A percentile compares a stretch with the other conserved stretches of the same genome.
Conservation (phyloP, 2,329 filamentous ascomycete genomes). For the Phialophora tarda region DNA sequence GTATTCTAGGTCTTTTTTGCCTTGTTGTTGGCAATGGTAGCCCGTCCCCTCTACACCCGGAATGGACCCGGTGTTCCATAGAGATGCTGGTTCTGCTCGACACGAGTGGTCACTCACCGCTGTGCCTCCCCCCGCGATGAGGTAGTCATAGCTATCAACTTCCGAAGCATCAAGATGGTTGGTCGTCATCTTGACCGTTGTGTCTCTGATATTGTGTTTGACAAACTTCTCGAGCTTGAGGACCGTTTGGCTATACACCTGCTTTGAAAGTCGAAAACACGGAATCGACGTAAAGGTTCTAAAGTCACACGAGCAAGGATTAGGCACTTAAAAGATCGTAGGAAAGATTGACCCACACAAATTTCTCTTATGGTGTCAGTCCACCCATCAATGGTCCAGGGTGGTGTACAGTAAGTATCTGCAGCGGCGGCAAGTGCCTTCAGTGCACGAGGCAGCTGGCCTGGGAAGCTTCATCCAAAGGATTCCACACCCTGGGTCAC, state of each 20-base stretch:
- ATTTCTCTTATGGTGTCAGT: constrained; percentile 13
- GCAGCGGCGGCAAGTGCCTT: neutral
- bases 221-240: neutral
- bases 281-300: neutral
- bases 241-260: neutral
- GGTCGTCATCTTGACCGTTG: constrained; percentile 65
- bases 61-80: neutral
- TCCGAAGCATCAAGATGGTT: constrained; percentile 68
- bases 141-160: constrained; percentile 76
- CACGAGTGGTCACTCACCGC: constrained; percentile 50
- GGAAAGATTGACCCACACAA: constrained; percentile 9
- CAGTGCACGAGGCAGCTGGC: neutral
- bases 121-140: constrained; percentile 84
- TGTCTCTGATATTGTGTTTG: neutral
- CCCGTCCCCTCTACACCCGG: neutral
- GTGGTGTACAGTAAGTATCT: neutral
- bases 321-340: constrained; percentile 1
- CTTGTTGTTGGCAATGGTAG: neutral
- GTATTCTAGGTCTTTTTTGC: constrained; percentile 10
- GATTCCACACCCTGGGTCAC: neutral
- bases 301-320: constrained; percentile 3
- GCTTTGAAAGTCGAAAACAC: neutral
- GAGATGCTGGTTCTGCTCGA: neutral
- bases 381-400: neutral
- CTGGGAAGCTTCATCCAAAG: neutral